Evolutionary conservation across 345 rosid species (phyloP), one percentile per base, ranked within the genome.

Genomic region (Citrus maxima): DNA sequence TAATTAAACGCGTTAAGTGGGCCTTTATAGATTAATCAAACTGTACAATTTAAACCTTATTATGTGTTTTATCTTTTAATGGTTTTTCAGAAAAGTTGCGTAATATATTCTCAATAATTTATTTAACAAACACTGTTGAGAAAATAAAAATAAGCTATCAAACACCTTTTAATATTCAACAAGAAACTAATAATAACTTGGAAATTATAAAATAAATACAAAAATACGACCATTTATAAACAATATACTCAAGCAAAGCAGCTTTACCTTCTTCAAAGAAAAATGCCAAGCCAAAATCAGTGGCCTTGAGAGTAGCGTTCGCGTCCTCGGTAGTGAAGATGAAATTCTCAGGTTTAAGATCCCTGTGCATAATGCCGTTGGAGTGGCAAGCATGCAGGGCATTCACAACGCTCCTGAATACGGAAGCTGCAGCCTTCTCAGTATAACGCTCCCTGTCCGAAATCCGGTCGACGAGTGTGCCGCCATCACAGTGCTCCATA

Each of bases 401-500:
- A 88, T 93, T 93, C 21, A 91, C 90, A 73, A 93, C 85, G 38
- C 85, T 85, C 73, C 91, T 86, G 77, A 88, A 91, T 6, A 91
- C 75, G 56, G 85, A 85, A 80, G 98, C 92, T 60, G 97, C 98
- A 8, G 92, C 97, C 73, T 86, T 85, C 85, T 95, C 98, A 21
- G 86, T 88, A 78, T 93, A 93, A 81, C 86, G 89, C 67, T 94
- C 96, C 70, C 87, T 35, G 0, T 90, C 92, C 7, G 89, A 85
- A 42, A 93, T 91, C 83, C 93, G 77, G 80, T 93, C 96, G 51
- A 93, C 91, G 51, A 93, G 85, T 83, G 91, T 93, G 18, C 98
- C 97, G 62, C 98, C 97, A 59, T 93, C 98, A 82, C 98, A 94
- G 22, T 93, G 86, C 89, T 95, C 99, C 97, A 91, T 92, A 42